phyloP scores from a whole-genome alignment of 306 rosid genomes.

The Malus fusca region DNA sequence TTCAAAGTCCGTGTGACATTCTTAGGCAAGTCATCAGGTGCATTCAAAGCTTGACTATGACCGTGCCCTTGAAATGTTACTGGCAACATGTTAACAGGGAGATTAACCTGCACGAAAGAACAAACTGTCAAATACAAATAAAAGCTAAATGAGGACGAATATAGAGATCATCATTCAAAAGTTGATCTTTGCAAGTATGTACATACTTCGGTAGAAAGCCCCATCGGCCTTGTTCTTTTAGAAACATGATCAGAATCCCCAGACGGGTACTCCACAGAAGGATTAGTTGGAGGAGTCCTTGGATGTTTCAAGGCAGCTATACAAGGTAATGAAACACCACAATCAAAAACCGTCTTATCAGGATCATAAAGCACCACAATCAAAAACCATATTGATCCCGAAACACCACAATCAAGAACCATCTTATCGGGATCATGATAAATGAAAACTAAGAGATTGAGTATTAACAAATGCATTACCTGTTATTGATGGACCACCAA shows the following conservation, averaged over 20 bases:
- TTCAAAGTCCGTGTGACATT: constrained; percentile 59
- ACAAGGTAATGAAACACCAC: constrained; percentile 18
- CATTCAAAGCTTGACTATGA: constrained; percentile 67
- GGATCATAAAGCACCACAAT: background rate
- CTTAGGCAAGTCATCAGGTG: constrained; percentile 89
- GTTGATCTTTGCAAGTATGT: background rate
- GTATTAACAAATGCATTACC: constrained; percentile 36
- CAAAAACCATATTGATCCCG: constrained; percentile 7
- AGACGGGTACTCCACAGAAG: constrained; percentile 81
- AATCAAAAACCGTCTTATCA: no score
- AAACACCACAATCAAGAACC: constrained; percentile 13
- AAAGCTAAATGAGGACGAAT: background rate
- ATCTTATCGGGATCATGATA: constrained; percentile 5
- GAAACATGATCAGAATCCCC: constrained; percentile 92
- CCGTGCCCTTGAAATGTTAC: constrained; percentile 69
- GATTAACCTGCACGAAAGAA: constrained; percentile 62
- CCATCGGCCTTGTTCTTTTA: constrained; percentile 84
- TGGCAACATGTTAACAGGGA: constrained; percentile 85
- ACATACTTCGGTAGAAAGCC: constrained; percentile 78
- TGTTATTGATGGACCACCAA: constrained; percentile 90
- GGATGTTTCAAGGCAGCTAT: constrained; percentile 95
- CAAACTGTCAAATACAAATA: background rate
- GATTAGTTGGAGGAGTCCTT: constrained; percentile 89
- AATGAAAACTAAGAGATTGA: constrained; percentile 2
- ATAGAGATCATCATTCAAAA: background rate